Conservation (phyloP, 73 alveolate species). For the Symbiodinium pilosum region DNA sequence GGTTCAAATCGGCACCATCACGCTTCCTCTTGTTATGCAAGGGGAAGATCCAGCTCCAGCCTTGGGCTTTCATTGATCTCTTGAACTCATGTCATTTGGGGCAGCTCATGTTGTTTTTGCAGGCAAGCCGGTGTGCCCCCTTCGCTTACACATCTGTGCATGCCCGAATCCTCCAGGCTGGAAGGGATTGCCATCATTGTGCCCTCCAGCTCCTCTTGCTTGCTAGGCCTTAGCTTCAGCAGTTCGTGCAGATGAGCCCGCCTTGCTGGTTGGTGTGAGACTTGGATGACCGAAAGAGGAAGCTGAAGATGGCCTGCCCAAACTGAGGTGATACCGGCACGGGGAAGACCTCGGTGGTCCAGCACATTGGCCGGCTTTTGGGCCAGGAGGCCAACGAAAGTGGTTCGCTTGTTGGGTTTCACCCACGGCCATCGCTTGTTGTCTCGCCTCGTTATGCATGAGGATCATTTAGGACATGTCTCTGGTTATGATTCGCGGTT, state of each 20-base stretch:
- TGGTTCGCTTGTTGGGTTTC: background rate
- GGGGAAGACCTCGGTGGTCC: slow-evolving; percentile 97
- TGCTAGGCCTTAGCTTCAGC: slow-evolving; percentile 92
- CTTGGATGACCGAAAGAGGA: too few species aligned
- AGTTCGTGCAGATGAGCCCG: slow-evolving; percentile 95
- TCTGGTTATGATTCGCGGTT: background rate
- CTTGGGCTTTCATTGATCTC: too few species aligned
- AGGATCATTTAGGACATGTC: background rate
- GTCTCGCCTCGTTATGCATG: too few species aligned
- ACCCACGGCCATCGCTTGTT: too few species aligned
- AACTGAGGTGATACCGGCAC: slow-evolving; percentile 96
- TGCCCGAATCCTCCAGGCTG: slow-evolving; percentile 69
- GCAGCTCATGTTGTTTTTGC: too few species aligned
- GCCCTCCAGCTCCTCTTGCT: too few species aligned
- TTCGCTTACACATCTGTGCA: slow-evolving; percentile 95
- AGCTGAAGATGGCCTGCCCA: background rate
- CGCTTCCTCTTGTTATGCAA: background rate
- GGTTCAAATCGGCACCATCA: slow-evolving; percentile 5
- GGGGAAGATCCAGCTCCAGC: slow-evolving; percentile 4
- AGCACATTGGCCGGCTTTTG: slow-evolving; percentile 96
- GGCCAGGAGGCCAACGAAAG: slow-evolving; percentile 72
- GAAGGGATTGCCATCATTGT: background rate
- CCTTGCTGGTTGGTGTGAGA: slow-evolving; percentile 95
- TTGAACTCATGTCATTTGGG: too few species aligned
- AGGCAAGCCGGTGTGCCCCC: slow-evolving; percentile 72